A percentile compares a stretch with the other conserved stretches of the same genome.
Conservation (phyloP, 2,329 filamentous ascomycete genomes). For the Pseudogymnoascus sp. region DNA sequence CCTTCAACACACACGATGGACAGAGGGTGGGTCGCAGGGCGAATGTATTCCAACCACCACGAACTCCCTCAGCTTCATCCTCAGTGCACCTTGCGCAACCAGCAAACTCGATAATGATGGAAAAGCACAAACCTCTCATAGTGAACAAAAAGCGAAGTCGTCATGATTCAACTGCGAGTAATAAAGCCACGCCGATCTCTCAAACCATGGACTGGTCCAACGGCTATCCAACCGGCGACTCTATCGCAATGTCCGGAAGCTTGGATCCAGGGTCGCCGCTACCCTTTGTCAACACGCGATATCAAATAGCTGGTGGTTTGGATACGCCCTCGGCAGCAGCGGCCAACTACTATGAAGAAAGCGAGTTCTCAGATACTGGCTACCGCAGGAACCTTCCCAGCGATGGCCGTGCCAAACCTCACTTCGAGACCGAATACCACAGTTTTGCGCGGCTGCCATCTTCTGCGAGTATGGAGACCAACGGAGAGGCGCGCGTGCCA, state of each 20-base stretch:
- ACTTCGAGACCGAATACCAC: slow-evolving; percentile 12
- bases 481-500: slow-evolving; percentile 18
- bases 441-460: not conserved
- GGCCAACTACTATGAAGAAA: slow-evolving; percentile 29
- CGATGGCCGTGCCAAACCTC: not conserved
- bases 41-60: slow-evolving; percentile 36
- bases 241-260: slow-evolving; percentile 9
- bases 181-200: slow-evolving; percentile 11
- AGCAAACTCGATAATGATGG: not conserved
- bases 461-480: slow-evolving; percentile 12
- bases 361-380: slow-evolving; percentile 31
- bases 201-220: slow-evolving; percentile 7
- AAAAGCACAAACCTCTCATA: not conserved
- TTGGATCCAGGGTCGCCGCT: slow-evolving; percentile 28
- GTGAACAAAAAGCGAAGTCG: slow-evolving; percentile 17
- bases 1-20: slow-evolving; percentile 6
- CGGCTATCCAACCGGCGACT: slow-evolving; percentile 6
- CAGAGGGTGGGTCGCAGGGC: slow-evolving; percentile 12
- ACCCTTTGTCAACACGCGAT: slow-evolving; percentile 43
- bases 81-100: slow-evolving; percentile 25
- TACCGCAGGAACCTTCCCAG: slow-evolving; percentile 26
- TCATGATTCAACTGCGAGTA: slow-evolving; percentile 12
- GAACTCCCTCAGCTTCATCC: slow-evolving; percentile 30
- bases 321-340: slow-evolving; percentile 36
- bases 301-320: slow-evolving; percentile 41